phyloP scores from a whole-genome alignment of 768 basidiomycete genomes.

The Boletales sp. region DNA sequence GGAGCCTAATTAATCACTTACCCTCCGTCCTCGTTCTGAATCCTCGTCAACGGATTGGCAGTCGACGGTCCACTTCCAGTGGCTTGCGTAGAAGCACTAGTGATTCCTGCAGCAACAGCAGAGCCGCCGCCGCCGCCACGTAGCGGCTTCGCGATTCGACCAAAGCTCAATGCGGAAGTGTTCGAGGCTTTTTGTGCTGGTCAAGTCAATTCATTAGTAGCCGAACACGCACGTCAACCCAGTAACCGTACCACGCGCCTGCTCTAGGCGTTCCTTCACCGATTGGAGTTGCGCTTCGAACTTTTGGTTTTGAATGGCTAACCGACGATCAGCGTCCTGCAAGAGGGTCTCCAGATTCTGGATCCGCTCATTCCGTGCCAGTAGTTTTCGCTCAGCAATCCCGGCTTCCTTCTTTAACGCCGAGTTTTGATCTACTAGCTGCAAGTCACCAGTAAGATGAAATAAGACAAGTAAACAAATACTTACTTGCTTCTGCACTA shows the following conservation, averaged over 20 bases:
- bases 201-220: constrained; percentile 27
- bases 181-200: constrained; percentile 72
- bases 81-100: constrained; percentile 39
- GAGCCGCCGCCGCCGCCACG: constrained; percentile 89
- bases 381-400: constrained; percentile 92
- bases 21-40: constrained; percentile 82
- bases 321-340: constrained; percentile 89
- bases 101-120: constrained; percentile 35
- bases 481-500: constrained; percentile 93
- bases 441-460: constrained; percentile 16
- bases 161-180: constrained; percentile 76
- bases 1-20: constrained; percentile 35
- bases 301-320: constrained; percentile 92
- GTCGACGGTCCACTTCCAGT: constrained; percentile 43
- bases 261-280: constrained; percentile 88
- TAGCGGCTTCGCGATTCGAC: constrained; percentile 94
- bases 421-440: constrained; percentile 99
- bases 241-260: constrained; percentile 73
- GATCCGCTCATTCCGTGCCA: constrained; percentile 96
- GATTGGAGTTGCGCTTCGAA: constrained; percentile 91
- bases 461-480: not conserved
- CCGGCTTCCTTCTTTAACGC: constrained; percentile 96
- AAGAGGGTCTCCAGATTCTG: constrained; percentile 91
- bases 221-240: constrained; percentile 11
- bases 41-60: constrained; percentile 61